phyloP scores from a whole-genome alignment of 148 eudicot species.

The Chenopodium album region DNA sequence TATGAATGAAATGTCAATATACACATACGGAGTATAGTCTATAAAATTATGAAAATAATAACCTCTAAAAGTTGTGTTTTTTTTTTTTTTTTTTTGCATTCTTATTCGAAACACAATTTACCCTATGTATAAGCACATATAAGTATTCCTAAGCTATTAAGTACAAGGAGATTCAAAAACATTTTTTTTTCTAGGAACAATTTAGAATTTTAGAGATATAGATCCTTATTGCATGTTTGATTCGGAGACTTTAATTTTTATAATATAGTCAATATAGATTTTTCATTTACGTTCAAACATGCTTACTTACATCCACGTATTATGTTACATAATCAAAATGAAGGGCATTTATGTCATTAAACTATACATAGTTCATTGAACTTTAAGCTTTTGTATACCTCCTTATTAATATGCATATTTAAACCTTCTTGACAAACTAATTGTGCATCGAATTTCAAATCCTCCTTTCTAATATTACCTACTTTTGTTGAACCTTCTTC shows the following conservation, averaged over 20 bases:
- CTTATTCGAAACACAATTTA: background rate
- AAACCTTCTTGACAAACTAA: constrained; percentile 16
- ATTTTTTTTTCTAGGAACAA: background rate
- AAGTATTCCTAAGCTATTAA: too few species aligned
- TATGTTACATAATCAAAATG: background rate
- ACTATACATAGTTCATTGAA: background rate
- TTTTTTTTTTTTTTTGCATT: background rate
- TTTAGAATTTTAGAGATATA: background rate
- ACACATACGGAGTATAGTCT: too few species aligned
- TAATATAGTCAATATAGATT: background rate
- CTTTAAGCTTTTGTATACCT: background rate
- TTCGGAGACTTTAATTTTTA: background rate
- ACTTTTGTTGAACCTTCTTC: constrained; percentile 52
- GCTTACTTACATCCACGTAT: background rate
- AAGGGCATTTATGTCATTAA: constrained; percentile 24
- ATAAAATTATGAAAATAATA: too few species aligned
- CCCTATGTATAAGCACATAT: background rate
- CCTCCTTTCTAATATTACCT: constrained; percentile 42
- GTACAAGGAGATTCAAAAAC: background rate
- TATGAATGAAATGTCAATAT: too few species aligned
- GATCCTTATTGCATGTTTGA: background rate
- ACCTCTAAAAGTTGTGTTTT: too few species aligned
- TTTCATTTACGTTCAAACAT: background rate
- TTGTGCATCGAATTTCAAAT: constrained; percentile 48
- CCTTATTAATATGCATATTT: constrained; percentile 17